Conservation (phyloP, 192 early-diverging fungal genomes). For the Coemansia sp. region DNA sequence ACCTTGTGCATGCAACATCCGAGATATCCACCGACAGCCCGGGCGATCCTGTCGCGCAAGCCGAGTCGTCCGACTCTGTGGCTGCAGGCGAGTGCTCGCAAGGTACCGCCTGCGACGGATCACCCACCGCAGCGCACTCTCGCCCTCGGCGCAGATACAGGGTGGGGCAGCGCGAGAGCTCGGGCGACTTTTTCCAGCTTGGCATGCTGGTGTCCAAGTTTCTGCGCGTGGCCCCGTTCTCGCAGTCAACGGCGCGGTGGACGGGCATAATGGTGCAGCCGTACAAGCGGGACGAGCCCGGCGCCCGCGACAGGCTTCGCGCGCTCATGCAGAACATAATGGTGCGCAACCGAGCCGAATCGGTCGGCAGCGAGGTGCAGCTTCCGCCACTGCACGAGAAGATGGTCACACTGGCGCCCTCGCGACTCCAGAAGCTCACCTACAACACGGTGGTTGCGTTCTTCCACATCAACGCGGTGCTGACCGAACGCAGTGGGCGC, state of each 20-base stretch:
- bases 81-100: neutral
- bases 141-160: conserved; percentile 8
- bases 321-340: conserved; percentile 70
- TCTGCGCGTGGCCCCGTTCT: conserved; percentile 66
- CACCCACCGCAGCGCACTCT: neutral
- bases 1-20: conserved; percentile 59
- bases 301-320: conserved; percentile 54
- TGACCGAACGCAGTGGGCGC: conserved; percentile 62
- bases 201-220: conserved; percentile 61
- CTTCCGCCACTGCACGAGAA: conserved; percentile 66
- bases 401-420: conserved; percentile 25
- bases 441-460: conserved; percentile 58
- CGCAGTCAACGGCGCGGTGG: conserved; percentile 51
- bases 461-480: conserved; percentile 67
- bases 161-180: conserved; percentile 24
- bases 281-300: conserved; percentile 54
- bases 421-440: conserved; percentile 38
- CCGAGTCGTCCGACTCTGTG: neutral
- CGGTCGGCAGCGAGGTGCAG: conserved; percentile 59
- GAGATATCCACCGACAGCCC: conserved; percentile 7
- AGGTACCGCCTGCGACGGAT: neutral
- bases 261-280: conserved; percentile 57
- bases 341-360: conserved; percentile 66
- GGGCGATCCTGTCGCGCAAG: neutral
- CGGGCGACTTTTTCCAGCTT: conserved; percentile 57